phyloP scores from a whole-genome alignment of 768 basidiomycete genomes.

The Phanerodontia chrysosporium region DNA sequence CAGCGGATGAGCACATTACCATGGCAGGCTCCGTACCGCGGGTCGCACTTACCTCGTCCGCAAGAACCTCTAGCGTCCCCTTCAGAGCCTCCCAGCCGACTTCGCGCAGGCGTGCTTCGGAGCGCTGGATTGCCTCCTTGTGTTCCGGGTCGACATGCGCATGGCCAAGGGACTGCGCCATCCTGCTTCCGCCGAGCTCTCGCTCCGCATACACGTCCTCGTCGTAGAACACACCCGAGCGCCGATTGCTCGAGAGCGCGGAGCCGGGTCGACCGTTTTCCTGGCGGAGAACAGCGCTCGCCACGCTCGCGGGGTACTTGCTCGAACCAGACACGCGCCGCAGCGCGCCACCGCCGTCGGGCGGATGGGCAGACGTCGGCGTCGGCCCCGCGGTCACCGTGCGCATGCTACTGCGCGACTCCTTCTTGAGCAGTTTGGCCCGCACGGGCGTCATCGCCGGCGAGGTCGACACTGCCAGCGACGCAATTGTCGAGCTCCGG shows the following conservation, averaged over 20 bases:
- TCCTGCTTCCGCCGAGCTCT: background rate
- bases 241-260: background rate
- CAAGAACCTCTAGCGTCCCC: constrained; percentile 55
- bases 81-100: constrained; percentile 54
- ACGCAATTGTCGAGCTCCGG: constrained; percentile 65
- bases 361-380: constrained; percentile 7
- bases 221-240: constrained; percentile 19
- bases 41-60: constrained; percentile 46
- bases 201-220: constrained; percentile 12
- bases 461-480: constrained; percentile 40
- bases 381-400: constrained; percentile 52
- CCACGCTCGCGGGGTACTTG: background rate
- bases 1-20: constrained; percentile 5
- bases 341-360: background rate
- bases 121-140: constrained; percentile 31
- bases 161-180: background rate
- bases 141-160: background rate
- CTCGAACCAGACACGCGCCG: constrained; percentile 1
- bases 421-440: constrained; percentile 35
- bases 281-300: background rate
- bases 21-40: constrained; percentile 1
- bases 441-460: constrained; percentile 13
- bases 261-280: background rate
- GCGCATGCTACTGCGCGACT: constrained; percentile 64
- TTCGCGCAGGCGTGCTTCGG: constrained; percentile 49